Base-by-base conservation (phyloP, 495 filamentous ascomycete genomes). In the Rostrohypoxylon terebratum region DNA sequence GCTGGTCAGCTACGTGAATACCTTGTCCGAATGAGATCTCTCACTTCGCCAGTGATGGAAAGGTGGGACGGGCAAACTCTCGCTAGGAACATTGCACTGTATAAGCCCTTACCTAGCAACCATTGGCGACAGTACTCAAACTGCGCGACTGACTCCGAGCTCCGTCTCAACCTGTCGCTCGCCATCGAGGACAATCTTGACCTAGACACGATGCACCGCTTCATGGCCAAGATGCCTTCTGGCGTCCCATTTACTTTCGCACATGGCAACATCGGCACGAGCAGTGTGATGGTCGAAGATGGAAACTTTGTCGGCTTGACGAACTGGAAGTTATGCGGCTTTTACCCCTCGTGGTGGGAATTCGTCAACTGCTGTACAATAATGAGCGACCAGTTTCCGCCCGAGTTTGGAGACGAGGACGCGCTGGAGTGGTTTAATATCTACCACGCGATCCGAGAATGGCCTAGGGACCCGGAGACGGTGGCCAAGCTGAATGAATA, bases 271-370 rank as follows among this genome's bases (percentile, higher is more conserved):
- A n/a, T 68, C 18, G 53, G 60, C 44, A 44, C 50, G 11, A 45
- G n/a, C 1, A 72, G 59, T 5, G 34, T 68, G 13, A 72, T 68
- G 63, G 50, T 72, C 8, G 47, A 68, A 18, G 45, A 67, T 11
- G 69, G 63, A 0, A 54, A 59, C 21, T 72, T 68, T 34, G 53
- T 31, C 9, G 59, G 64, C 20, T 64, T 67, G 11, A 33, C 60
- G 36, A 21, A 55, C 45, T 72, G 59, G 64, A 38, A 48, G 59
- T 44, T 68, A 3, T 51, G 38, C 5, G 69, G 69, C 1, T 66
- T 48, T 42, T 66, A 66, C 40, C 69, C 69, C 1, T 11, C 9
- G 13, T 72, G 69, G 69, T 72, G 69, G 63, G 69, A 72, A 33
- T 72, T 50, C 18, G 48, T 72, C 31, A 66, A 66, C n/a, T 51